Evolutionary conservation across 2,329 filamentous ascomycete genomes (phyloP), one percentile per base, ranked within the genome.

Genomic region (Mariannaea elegans): DNA sequence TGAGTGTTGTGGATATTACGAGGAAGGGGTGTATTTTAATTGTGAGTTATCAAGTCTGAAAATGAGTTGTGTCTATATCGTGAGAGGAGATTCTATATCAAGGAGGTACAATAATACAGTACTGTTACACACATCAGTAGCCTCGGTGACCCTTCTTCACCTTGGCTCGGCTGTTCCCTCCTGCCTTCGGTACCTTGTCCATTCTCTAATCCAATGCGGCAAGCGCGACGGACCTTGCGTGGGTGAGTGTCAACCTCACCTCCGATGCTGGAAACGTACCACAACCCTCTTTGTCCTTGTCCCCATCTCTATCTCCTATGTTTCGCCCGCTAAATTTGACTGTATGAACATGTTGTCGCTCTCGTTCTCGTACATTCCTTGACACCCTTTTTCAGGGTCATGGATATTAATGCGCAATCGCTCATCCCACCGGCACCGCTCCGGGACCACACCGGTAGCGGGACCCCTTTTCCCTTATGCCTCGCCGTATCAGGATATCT

Each of bases 11-110:
- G 36, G 18, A 39, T 23, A 12, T 23, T 19, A 16, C 9, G 13
- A 7, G 6, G 9, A n/a, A 42, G 7, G 14, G 18, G 38, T 12
- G 8, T 42, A 3, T 24, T 13, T 4, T 19, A 16, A 10, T 27
- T 27, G 23, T 19, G 3, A 4, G 12, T 14, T 13, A 14, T 16
- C 23, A 27, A 44, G 41, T 39, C 36, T 14, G 50, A 46, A 55
- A 41, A 18, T 36, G 36, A 59, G 39, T 59, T 51, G 36, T 46
- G 58, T 58, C 56, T 66, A 42, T 44, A 55, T 61, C 54, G 55
- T 59, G 59, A 69, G 63, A 64, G 62, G 67, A 62, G 67, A 65
- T 69, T 68, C 59, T 68, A 66, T 61, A 63, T 59, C 56, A 50
- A 38, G 23, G 38, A 44, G 23, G 31, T 38, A 46, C 36, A 46